These are phyloP conservation scores for Debaryomyces nepalensis DNA, from an alignment of 1,139 yeast genomes.

Conservation along the genomic window DNA sequence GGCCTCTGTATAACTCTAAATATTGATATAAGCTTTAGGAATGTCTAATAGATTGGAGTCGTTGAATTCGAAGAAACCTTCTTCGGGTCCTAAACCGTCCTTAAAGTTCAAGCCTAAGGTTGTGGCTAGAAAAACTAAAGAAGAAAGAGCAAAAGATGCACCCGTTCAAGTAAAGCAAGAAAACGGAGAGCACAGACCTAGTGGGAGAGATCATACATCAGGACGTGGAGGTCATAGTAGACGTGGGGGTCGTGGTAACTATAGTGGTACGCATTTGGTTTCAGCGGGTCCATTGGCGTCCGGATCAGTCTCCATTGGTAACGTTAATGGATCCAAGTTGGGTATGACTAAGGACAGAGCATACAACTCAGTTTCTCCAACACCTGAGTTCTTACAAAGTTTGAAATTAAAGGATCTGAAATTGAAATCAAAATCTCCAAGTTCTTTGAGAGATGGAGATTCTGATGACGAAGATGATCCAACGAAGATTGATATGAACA, in stretches of 20 bases:
- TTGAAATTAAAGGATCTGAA: conserved; percentile 35
- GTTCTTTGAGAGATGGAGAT: conserved; percentile 27
- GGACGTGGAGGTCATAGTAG: conserved; percentile 39
- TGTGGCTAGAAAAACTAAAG: conserved; percentile 80
- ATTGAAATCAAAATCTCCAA: conserved; percentile 22
- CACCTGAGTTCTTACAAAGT: conserved; percentile 46
- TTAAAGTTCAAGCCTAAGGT: conserved; percentile 80
- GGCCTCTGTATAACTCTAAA: background rate
- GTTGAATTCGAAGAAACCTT: conserved; percentile 40
- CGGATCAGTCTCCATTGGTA: conserved; percentile 57
- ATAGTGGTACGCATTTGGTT: conserved; percentile 70
- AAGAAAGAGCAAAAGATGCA: conserved; percentile 79
- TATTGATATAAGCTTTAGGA: background rate
- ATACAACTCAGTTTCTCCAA: conserved; percentile 33
- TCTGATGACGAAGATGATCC: conserved; percentile 42
- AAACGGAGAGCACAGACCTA: conserved; percentile 20
- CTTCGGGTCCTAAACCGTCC: conserved; percentile 46
- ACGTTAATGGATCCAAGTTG: conserved; percentile 34
- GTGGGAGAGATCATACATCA: conserved; percentile 30
- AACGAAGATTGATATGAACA: conserved; percentile 64
- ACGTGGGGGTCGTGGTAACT: conserved; percentile 48
- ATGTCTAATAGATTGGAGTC: conserved; percentile 54
- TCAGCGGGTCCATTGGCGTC: conserved; percentile 75
- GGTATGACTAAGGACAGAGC: conserved; percentile 34
- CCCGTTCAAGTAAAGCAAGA: conserved; percentile 55